These are phyloP conservation scores for Arachis stenosperma DNA, from an alignment of 306 rosid genomes.

Conservation along the genomic window DNA sequence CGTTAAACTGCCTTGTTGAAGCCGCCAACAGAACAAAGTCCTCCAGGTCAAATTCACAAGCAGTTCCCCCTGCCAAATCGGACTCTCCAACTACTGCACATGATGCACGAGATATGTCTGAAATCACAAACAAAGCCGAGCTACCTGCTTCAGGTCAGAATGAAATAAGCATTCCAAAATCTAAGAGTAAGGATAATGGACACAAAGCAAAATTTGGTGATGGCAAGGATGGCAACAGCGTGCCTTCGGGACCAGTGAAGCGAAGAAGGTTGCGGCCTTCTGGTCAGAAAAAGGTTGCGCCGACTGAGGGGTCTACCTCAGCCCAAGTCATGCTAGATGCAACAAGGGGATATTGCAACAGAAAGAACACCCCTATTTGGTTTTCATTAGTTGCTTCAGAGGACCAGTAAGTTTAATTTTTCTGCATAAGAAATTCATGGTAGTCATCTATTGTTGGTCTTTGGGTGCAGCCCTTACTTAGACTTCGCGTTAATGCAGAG, in stretches of 20 bases:
- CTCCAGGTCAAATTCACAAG: slow-evolving; percentile 70
- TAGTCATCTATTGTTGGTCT: background rate
- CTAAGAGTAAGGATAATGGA: slow-evolving; percentile 72
- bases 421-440: slow-evolving; percentile 8
- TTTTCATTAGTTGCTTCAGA: slow-evolving; percentile 91
- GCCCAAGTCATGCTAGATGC: slow-evolving; percentile 68
- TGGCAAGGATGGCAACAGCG: slow-evolving; percentile 56
- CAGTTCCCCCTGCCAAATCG: slow-evolving; percentile 52
- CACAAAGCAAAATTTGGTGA: slow-evolving; percentile 57
- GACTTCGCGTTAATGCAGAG: too few species aligned
- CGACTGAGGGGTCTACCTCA: slow-evolving; percentile 58
- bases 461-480: too few species aligned
- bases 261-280: slow-evolving; percentile 66
- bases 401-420: slow-evolving; percentile 62
- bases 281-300: slow-evolving; percentile 61
- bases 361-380: slow-evolving; percentile 80
- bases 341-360: slow-evolving; percentile 46
- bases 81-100: slow-evolving; percentile 55
- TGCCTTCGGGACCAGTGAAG: slow-evolving; percentile 62
- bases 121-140: slow-evolving; percentile 53
- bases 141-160: slow-evolving; percentile 46
- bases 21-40: slow-evolving; percentile 96
- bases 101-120: slow-evolving; percentile 51
- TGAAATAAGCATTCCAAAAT: slow-evolving; percentile 51
- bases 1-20: slow-evolving; percentile 95